Conservation (phyloP, 2,329 filamentous ascomycete species). For the Ophiostoma tasmaniense region DNA sequence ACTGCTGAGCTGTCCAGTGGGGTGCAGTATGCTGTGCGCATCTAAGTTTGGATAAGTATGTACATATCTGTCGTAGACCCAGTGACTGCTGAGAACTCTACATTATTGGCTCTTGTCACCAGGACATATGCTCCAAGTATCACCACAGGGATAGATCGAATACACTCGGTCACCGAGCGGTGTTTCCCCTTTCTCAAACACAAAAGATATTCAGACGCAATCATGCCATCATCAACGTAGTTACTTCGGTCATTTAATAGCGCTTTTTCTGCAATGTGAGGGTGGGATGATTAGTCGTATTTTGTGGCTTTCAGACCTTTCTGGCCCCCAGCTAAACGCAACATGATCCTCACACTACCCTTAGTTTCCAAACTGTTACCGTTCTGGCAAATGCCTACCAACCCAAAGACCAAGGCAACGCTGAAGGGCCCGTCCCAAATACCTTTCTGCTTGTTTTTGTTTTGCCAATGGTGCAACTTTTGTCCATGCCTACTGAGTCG, state of each 20-base stretch:
- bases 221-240: neutral
- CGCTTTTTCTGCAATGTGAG: neutral
- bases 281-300: neutral
- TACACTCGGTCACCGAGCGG: neutral
- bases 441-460: neutral
- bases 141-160: neutral
- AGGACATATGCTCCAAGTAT: neutral
- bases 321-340: neutral
- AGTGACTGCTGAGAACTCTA: neutral
- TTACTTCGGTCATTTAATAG: neutral
- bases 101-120: neutral
- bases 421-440: neutral
- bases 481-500: no score
- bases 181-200: neutral
- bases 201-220: neutral
- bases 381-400: neutral
- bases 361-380: neutral
- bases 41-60: neutral
- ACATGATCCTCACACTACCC: neutral
- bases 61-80: neutral
- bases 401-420: no score
- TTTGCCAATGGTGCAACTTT: neutral
- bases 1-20: neutral
- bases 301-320: neutral
- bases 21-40: neutral